Base-by-base conservation (phyloP, 1,284 basidiomycete genomes). In the Quambalaria eucalypti region DNA sequence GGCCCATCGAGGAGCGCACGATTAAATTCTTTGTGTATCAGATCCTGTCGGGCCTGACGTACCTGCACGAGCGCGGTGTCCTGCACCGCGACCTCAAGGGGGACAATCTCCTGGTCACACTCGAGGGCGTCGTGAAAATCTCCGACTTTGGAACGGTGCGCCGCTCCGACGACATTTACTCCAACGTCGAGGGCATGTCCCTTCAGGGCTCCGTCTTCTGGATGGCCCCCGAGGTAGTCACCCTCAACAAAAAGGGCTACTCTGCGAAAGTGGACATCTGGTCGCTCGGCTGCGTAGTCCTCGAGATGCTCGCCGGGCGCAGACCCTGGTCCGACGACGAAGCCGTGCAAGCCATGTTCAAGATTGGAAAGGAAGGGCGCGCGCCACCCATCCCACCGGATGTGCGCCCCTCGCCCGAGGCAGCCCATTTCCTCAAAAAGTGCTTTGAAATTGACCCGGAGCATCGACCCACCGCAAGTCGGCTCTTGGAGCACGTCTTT, bases 181-280 rank as follows among this genome's bases (percentile, higher is more conserved):
- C 85, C 66, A 86, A 87, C 59, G 82, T 83, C 56, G 86, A 83
- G 1, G 87, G 88, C 49, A 79, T 78, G 78, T 78, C 77, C 23
- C 88, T 99, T 86, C 88, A 91, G 77, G 95, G 95, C 19, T 92
- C 90, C 16, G 87, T 97, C 48, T 98, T 96, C 77, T 99, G 95
- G 78, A 99, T 98, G 93, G 93, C 95, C 6, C 95, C 93, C 1
- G 93, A 99, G 78, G 90, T 98, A 36, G 84, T 93, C 25, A 84
- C 85, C 31, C 84, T 87, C 69, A 84, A 85, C 68, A 85, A 85
- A 31, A 76, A 77, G 54, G 80, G 89, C 0, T 98, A 98, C 76
- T 90, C 88, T 65, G 90, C 87, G 67, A 98, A 98, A 78, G 86
- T 96, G 33, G 95, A 98, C 74, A 96, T 98, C 63, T 98, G 93